phyloP scores from a whole-genome alignment of 2,329 filamentous ascomycete species.

The Tetracladium maxilliforme region DNA sequence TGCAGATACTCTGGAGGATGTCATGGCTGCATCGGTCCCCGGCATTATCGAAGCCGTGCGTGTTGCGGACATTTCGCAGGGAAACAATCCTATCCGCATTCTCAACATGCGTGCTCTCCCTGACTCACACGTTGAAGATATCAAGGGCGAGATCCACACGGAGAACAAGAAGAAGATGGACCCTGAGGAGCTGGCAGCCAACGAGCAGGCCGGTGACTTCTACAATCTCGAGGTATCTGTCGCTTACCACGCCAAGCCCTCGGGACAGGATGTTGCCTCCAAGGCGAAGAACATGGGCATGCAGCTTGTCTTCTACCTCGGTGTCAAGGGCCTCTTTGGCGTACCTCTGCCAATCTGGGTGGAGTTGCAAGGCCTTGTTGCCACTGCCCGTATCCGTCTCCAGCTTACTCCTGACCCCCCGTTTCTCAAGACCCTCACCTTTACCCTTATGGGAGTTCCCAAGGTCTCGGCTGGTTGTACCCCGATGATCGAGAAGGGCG shows the following conservation, averaged over 20 bases:
- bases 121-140: slow-evolving; percentile 63
- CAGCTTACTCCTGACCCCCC: slow-evolving; percentile 78
- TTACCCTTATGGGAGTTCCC: slow-evolving; percentile 87
- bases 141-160: slow-evolving; percentile 69
- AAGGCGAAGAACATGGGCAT: slow-evolving; percentile 95
- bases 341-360: slow-evolving; percentile 31
- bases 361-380: slow-evolving; percentile 61
- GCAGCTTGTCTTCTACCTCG: slow-evolving; percentile 88
- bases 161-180: slow-evolving; percentile 73
- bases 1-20: slow-evolving; percentile 86
- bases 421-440: slow-evolving; percentile 81
- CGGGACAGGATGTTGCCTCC: slow-evolving; percentile 52
- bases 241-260: slow-evolving; percentile 79
- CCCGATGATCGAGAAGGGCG: slow-evolving; percentile 80
- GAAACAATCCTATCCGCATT: slow-evolving; percentile 78
- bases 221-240: slow-evolving; percentile 88
- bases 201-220: slow-evolving; percentile 81
- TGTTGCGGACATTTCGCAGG: slow-evolving; percentile 89
- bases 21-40: slow-evolving; percentile 93
- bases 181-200: slow-evolving; percentile 71
- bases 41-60: slow-evolving; percentile 87
- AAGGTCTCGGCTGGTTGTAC: slow-evolving; percentile 82
- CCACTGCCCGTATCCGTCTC: slow-evolving; percentile 51
- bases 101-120: slow-evolving; percentile 77
- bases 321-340: slow-evolving; percentile 76